phyloP scores from a whole-genome alignment of 306 rosid genomes.

The Casuarina glauca region DNA sequence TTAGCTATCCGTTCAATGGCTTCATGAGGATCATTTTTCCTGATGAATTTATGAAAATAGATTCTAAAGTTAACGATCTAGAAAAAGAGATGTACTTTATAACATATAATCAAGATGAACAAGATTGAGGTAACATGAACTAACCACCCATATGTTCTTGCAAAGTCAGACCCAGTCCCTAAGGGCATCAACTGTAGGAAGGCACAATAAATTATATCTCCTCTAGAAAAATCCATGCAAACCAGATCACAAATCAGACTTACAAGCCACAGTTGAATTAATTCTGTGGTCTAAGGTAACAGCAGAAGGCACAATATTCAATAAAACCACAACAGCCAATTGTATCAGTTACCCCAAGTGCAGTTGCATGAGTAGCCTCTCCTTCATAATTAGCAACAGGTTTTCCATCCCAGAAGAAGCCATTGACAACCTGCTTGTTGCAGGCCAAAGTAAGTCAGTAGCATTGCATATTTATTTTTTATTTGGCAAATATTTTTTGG shows the following conservation, averaged over 20 bases:
- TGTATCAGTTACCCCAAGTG: slow-evolving; percentile 85
- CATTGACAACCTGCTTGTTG: slow-evolving; percentile 83
- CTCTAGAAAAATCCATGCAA: slow-evolving; percentile 24
- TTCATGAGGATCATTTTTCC: slow-evolving; percentile 86
- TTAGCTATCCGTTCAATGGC: slow-evolving; percentile 78
- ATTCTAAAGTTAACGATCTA: slow-evolving; percentile 22
- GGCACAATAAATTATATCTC: slow-evolving; percentile 30
- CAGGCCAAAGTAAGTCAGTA: slow-evolving; percentile 17
- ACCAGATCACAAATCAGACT: slow-evolving; percentile 2
- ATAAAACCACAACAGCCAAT: slow-evolving; percentile 17
- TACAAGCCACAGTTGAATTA: slow-evolving; percentile 20
- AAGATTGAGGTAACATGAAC: slow-evolving; percentile 31
- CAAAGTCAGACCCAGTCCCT: slow-evolving; percentile 96
- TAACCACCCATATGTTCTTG: slow-evolving; percentile 87
- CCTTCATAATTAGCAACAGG: slow-evolving; percentile 61
- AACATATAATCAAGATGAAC: slow-evolving; percentile 3
- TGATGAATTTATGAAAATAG: slow-evolving; percentile 31
- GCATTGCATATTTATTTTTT: neutral
- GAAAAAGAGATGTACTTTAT: slow-evolving; percentile 6
- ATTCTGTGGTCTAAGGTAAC: slow-evolving; percentile 2
- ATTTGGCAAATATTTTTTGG: neutral
- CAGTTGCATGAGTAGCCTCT: slow-evolving; percentile 66
- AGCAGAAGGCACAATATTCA: slow-evolving; percentile 13
- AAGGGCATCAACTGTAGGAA: slow-evolving; percentile 85
- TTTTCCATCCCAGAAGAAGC: slow-evolving; percentile 96